Base-by-base conservation (phyloP, 345 rosid species). In the Leavenworthia alabamica region DNA sequence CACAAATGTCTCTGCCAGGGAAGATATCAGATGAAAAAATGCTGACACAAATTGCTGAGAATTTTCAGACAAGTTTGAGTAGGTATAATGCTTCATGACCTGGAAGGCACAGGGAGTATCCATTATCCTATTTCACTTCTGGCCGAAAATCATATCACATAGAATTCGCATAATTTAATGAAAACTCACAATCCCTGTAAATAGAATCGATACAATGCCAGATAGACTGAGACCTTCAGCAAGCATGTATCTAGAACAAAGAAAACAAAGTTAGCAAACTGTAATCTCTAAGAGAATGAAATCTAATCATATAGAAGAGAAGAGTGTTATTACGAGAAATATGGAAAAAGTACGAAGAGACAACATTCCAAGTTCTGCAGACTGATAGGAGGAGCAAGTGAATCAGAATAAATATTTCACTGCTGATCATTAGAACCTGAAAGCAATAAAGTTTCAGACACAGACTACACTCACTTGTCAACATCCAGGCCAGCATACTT, bases 171-270 rank as follows among this genome's bases (percentile, higher is more conserved):
- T 44, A 49, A 44, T 15, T 23, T 2, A 59, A 52, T 51, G 36
- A 6, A 35, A 32, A 70, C 99, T 89, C 68, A 93, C 97, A 37
- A 93, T 89, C 76, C 97, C 99, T 3, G 99, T 93, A 76, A 89
- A 93, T 67, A 93, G 72, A 78, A 93, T 93, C 1, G 99, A 89
- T 64, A 89, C 99, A 36, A 93, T 93, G 68, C 99, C 99, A 70
- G 99, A 87, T 59, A 93, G 97, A 60, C 99, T 84, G 75, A 93
- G 88, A 76, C 99, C 99, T 84, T 93, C 99, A 32, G 96, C 96
- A 66, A 93, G 99, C 99, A 93, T 89, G 82, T 93, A 93, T 63
- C 99, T 93, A 62, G 33, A 44, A 69, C 16, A 62, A 39, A 60
- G 54, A 42, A 56, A 37, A 52, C 33, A 42, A 66, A 43, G 45